A percentile compares a stretch with the other conserved stretches of the same genome.
Conservation (phyloP, 129 eudicot genomes). For the Lactuca saligna region DNA sequence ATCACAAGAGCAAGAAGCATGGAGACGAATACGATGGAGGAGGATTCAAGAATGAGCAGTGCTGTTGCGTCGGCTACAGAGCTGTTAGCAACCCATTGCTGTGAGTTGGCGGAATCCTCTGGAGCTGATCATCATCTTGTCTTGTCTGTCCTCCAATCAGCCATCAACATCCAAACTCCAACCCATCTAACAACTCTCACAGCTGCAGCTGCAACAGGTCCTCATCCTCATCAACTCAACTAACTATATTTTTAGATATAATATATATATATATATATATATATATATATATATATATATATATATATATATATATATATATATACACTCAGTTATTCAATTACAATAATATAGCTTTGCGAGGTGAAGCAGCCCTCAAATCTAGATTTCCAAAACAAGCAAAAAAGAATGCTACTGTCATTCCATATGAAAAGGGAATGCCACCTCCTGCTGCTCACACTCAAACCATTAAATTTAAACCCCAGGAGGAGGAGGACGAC, state of each 20-base stretch:
- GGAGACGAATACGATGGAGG: background rate
- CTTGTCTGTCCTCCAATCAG: conserved; percentile 64
- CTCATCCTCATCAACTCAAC: background rate
- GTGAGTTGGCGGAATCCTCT: conserved; percentile 77
- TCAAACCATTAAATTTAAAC: conserved; percentile 17
- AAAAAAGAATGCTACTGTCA: conserved; percentile 73
- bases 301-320: no score
- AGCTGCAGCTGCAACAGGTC: conserved; percentile 97
- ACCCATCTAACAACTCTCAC: conserved; percentile 79
- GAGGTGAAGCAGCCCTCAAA: conserved; percentile 84
- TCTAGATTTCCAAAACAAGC: conserved; percentile 70
- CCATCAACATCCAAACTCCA: conserved; percentile 51
- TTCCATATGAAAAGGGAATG: conserved; percentile 71
- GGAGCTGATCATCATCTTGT: conserved; percentile 64
- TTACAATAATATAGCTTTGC: conserved; percentile 46
- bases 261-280: no score
- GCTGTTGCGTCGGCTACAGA: conserved; percentile 82
- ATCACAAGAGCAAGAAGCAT: conserved; percentile 25
- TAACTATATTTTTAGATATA: no score
- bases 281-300: no score
- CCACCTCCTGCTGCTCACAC: conserved; percentile 36
- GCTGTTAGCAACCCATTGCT: conserved; percentile 76
- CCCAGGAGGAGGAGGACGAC: no score
- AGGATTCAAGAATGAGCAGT: conserved; percentile 53
- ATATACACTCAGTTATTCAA: no score